A percentile compares a stretch with the other conserved stretches of the same genome.
Evolutionary conservation across 2,329 filamentous ascomycete genomes (phyloP).

Genomic region (Hypoxylon sp.): DNA sequence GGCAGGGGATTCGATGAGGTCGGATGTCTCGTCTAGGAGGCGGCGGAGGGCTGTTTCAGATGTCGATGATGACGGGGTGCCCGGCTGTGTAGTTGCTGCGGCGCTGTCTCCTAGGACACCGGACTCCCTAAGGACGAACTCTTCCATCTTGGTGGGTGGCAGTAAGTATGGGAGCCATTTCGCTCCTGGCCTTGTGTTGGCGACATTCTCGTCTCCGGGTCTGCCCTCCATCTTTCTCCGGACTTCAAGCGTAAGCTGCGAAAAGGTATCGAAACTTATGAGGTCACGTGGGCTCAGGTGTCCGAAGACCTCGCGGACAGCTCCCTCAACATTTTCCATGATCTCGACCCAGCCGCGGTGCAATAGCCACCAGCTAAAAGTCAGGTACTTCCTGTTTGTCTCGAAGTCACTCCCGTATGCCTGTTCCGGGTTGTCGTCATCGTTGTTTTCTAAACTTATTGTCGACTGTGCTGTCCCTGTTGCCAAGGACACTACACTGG

Average conservation of each 20-base stretch:
- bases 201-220: slow-evolving; percentile 55
- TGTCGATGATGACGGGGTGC: slow-evolving; percentile 46
- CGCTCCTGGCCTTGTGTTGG: slow-evolving; percentile 58
- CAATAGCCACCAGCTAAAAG: slow-evolving; percentile 98
- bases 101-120: slow-evolving; percentile 76
- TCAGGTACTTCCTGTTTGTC: slow-evolving; percentile 93
- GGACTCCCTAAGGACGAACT: slow-evolving; percentile 86
- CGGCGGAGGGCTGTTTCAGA: slow-evolving; percentile 75
- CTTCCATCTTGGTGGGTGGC: slow-evolving; percentile 83
- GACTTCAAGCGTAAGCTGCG: slow-evolving; percentile 85
- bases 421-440: slow-evolving; percentile 87
- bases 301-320: slow-evolving; percentile 92
- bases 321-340: slow-evolving; percentile 84
- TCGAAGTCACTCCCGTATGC: slow-evolving; percentile 94
- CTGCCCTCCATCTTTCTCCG: slow-evolving; percentile 86
- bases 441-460: slow-evolving; percentile 93
- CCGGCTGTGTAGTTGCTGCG: slow-evolving; percentile 55
- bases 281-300: slow-evolving; percentile 89
- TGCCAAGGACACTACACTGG: slow-evolving; percentile 92
- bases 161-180: slow-evolving; percentile 90
- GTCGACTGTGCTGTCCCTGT: slow-evolving; percentile 79
- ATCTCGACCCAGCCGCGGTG: slow-evolving; percentile 91
- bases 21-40: slow-evolving; percentile 94
- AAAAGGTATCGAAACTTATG: slow-evolving; percentile 83
- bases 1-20: slow-evolving; percentile 92